Conservation (phyloP, 1,284 basidiomycete genomes). For the Apiotrichum akiyoshidainum region DNA sequence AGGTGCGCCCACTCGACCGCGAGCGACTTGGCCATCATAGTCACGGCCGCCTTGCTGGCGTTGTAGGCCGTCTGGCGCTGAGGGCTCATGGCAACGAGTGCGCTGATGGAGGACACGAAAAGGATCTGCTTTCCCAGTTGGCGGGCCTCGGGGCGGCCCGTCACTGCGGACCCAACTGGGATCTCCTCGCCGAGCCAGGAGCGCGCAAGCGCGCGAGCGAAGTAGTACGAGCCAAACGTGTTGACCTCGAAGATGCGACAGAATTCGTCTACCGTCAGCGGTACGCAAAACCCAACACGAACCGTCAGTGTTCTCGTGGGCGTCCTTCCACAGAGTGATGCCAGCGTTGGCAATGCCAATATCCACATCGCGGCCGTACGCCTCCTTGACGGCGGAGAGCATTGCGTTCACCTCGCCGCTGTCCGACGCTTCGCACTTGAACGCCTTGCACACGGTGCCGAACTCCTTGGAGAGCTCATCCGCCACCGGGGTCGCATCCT, state of each 20-base stretch:
- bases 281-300: too few species aligned
- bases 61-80: conserved; percentile 50
- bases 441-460: conserved; percentile 22
- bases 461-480: conserved; percentile 16
- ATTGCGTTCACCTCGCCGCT: conserved; percentile 32
- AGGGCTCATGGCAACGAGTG: conserved; percentile 47
- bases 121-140: conserved; percentile 47
- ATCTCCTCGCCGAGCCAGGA: conserved; percentile 39
- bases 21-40: conserved; percentile 46
- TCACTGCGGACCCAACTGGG: conserved; percentile 4
- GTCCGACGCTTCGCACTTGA: conserved; percentile 36
- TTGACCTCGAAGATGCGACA: conserved; percentile 41
- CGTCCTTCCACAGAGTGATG: conserved; percentile 42
- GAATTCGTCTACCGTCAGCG: conserved; percentile 29
- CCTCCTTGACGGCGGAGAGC: conserved; percentile 6
- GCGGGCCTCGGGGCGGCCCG: neutral
- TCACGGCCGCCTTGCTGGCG: conserved; percentile 46
- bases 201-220: conserved; percentile 41
- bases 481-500: conserved; percentile 24
- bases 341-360: conserved; percentile 11
- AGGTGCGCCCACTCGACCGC: conserved; percentile 49
- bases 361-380: conserved; percentile 5
- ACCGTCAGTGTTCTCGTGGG: conserved; percentile 39
- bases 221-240: conserved; percentile 43
- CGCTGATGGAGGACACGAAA: conserved; percentile 49